These are phyloP conservation scores for Penicillium digitatum DNA, from an alignment of 2,329 filamentous ascomycete species.

Conservation along the genomic window DNA sequence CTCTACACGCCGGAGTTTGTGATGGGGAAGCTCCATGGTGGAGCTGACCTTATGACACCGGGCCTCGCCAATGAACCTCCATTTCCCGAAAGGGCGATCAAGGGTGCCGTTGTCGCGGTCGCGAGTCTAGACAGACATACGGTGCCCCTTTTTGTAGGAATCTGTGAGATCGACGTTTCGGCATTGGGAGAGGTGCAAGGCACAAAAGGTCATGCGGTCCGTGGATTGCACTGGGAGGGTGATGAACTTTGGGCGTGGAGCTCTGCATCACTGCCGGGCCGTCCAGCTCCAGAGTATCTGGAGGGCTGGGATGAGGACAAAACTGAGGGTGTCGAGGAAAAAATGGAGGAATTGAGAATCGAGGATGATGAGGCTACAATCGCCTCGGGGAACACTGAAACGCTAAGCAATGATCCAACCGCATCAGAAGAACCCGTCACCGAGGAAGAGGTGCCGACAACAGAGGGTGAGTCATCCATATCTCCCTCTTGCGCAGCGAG, in stretches of 20 bases:
- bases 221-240: conserved; percentile 63
- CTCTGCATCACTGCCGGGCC: conserved; percentile 51
- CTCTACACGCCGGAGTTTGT: conserved; percentile 59
- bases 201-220: conserved; percentile 61
- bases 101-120: conserved; percentile 60
- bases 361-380: conserved; percentile 27
- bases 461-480: conserved; percentile 47
- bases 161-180: conserved; percentile 62
- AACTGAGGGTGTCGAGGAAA: conserved; percentile 37
- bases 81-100: conserved; percentile 57
- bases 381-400: conserved; percentile 8
- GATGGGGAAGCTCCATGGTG: conserved; percentile 60
- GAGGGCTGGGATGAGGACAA: conserved; percentile 49
- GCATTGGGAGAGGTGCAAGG: conserved; percentile 54
- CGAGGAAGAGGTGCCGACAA: conserved; percentile 51
- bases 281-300: conserved; percentile 51
- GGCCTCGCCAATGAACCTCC: conserved; percentile 62
- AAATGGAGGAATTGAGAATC: conserved; percentile 40
- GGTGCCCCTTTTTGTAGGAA: conserved; percentile 61
- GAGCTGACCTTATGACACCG: conserved; percentile 66
- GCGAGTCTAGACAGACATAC: conserved; percentile 57
- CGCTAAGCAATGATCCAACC: conserved; percentile 28
- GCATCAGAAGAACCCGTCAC: conserved; percentile 35
- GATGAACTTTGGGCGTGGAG: conserved; percentile 68
- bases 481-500: background rate